Percentiles rank a stretch among this genome's conserved stretches.
phyloP scores from a whole-genome alignment of 2,329 filamentous ascomycete species.

The Metarhizium anisopliae region DNA sequence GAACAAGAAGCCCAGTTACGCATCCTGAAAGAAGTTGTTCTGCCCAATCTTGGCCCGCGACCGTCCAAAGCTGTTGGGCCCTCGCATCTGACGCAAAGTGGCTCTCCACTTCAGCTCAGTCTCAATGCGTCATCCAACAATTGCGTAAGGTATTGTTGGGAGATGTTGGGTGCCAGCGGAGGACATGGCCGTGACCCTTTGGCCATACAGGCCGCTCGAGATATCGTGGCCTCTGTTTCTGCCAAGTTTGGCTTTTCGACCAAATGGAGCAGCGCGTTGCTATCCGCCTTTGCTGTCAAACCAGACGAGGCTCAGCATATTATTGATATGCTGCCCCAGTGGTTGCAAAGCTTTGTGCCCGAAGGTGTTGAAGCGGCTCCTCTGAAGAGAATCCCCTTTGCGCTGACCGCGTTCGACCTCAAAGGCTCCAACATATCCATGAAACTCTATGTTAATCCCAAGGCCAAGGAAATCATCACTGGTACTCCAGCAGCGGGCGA shows the following conservation, averaged over 20 bases:
- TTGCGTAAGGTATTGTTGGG: constrained; percentile 9
- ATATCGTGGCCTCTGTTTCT: constrained; percentile 1
- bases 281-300: constrained; percentile 1
- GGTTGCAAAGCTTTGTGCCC: constrained; percentile 2
- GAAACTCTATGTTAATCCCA: constrained; percentile 8
- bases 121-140: constrained; percentile 6
- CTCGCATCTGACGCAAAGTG: constrained; percentile 5
- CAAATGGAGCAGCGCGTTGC: constrained; percentile 5
- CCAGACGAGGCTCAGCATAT: not conserved
- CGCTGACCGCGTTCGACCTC: constrained; percentile 7
- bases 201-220: constrained; percentile 4
- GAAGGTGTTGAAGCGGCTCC: not conserved
- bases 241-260: constrained; percentile 4
- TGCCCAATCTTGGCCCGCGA: constrained; percentile 9
- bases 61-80: constrained; percentile 3
- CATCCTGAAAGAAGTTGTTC: constrained; percentile 1
- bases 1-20: constrained; percentile 6
- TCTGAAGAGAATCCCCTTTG: constrained; percentile 7
- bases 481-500: not conserved
- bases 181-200: constrained; percentile 6
- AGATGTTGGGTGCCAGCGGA: constrained; percentile 6
- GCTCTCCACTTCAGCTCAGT: constrained; percentile 6
- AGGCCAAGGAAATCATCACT: constrained; percentile 7
- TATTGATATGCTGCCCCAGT: constrained; percentile 1
- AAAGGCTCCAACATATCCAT: constrained; percentile 3